Evolutionary conservation across 352 stramenopile genomes (phyloP), one percentile per base, ranked within the genome.

Genomic region (Pythium periplocum): DNA sequence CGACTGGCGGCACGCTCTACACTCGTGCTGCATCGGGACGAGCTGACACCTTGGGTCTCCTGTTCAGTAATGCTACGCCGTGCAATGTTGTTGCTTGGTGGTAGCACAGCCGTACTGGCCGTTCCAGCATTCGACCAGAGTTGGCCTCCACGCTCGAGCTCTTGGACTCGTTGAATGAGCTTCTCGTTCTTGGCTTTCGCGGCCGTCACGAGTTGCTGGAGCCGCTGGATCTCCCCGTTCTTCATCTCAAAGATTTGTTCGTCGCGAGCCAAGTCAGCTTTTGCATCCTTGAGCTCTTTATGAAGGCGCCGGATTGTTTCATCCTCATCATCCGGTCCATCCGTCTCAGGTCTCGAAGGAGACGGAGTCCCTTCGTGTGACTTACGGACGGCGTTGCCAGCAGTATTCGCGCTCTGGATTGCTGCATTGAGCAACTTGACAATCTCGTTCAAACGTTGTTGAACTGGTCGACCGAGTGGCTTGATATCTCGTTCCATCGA

Each of bases 181-280:
- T 82, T 83, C 4, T 90, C 76, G n/a, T 91, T 86, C 54, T 87
- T 87, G 4, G 61, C 55, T 35, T 93, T 90, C 30, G 80, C 78
- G 34, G 87, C 70, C 2, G 68, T 53, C 6, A 91, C 45, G 9
- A 84, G 66, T 0, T 57, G 57, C 42, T 94, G 83, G 2, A 90
- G 47, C 31, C 64, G 60, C 38, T 90, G 67, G 35, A 93, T 85
- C 38, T 93, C 81, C 1, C 59, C 40, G 48, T 88, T 90, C 40
- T 93, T 92, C 71, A 89, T 86, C 51, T 90, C 78, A 49, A 93
- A 93, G 50, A 93, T 91, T 57, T 93, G 73, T 33, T 90, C 80
- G 45, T 93, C 80, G 45, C 78, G 75, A 1, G 67, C 66, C 43
- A 93, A 61, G 45, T 93, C 80, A 6, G 66, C 69, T 38, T 85